Evolutionary conservation across 2,329 filamentous ascomycete species (phyloP), one percentile per base, ranked within the genome.

Genomic region (Fusarium chuoi): DNA sequence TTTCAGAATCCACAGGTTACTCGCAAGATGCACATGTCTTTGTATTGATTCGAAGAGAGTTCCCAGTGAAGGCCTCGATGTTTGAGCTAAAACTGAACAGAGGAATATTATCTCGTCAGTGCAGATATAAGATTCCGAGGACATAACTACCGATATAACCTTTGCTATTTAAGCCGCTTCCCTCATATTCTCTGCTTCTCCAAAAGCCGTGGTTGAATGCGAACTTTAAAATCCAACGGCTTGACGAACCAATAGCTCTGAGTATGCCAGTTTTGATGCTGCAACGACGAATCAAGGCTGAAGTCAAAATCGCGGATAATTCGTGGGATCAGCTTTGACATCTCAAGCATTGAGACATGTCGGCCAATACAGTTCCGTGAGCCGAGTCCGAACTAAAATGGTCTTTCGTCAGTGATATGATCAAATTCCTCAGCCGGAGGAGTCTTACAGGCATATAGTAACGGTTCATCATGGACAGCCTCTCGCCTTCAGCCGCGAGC

Each of bases 331-430:
- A 78, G 68, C 22, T 78, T 78, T 0, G 67, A 73, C 66, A 78
- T 78, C n/a, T 78, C 76, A 7, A 78, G 73, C 57, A 75, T 74
- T 1, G 76, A 78, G 14, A 78, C 66, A 6, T 78, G 75, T 0
- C 74, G 74, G 0, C 76, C 76, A 9, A 78, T 77, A 3, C 76
- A 78, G 4, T 60, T 75, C 22, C 76, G 65, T 24, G 76, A 78
- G 0, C 76, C 76, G 0, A 78, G 65, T 7, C 76, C 76, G n/a
- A 78, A 78, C 76, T 78, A n/a, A 48, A 12, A 17, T 17, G 14
- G 6, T 4, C 20, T 30, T 12, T 9, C 26, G 14, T 76, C n/a
- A 77, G 62, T 2, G 20, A 5, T 1, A 0, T 2, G 3, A 15
- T 7, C 2, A 1, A 2, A 0, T 1, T 3, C 2, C 3, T 6